A percentile compares a stretch with the other conserved stretches of the same genome.
Evolutionary conservation across 2,329 filamentous ascomycete genomes (phyloP).

Genomic region (Neopestalotiopsis rosae): DNA sequence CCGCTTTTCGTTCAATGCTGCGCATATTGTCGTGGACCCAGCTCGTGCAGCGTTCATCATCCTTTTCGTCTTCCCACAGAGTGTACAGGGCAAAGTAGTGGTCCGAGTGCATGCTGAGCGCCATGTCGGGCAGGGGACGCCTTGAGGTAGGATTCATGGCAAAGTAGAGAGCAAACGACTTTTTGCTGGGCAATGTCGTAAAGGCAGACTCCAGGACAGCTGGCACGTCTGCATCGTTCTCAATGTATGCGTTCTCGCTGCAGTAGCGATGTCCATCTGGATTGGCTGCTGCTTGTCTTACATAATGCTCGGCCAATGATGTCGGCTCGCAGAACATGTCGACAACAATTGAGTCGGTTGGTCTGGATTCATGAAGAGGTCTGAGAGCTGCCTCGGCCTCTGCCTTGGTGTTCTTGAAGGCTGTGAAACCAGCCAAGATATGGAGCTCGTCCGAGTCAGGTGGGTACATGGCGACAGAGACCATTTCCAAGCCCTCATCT

Average conservation of each 20-base stretch:
- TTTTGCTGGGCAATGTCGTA: slow-evolving; percentile 49
- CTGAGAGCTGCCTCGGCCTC: slow-evolving; percentile 42
- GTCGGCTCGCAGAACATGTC: slow-evolving; percentile 47
- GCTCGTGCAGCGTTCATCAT: slow-evolving; percentile 47
- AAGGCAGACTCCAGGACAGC: slow-evolving; percentile 51
- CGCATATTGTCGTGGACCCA: slow-evolving; percentile 52
- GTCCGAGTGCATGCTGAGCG: slow-evolving; percentile 58
- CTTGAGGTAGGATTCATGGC: slow-evolving; percentile 54
- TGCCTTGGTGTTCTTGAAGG: slow-evolving; percentile 44
- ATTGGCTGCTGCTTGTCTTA: slow-evolving; percentile 49
- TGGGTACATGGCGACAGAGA: slow-evolving; percentile 39
- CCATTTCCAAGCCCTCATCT: slow-evolving; percentile 46
- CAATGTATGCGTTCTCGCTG: slow-evolving; percentile 56
- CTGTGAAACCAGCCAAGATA: slow-evolving; percentile 44
- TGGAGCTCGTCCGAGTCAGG: slow-evolving; percentile 34
- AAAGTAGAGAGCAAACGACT: slow-evolving; percentile 55
- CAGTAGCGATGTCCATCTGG: slow-evolving; percentile 54
- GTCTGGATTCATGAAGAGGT: slow-evolving; percentile 42
- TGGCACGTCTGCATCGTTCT: slow-evolving; percentile 51
- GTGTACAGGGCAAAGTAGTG: slow-evolving; percentile 62
- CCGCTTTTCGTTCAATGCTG: slow-evolving; percentile 44
- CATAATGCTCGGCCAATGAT: slow-evolving; percentile 46
- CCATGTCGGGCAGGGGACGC: slow-evolving; percentile 53
- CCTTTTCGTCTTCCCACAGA: slow-evolving; percentile 51
- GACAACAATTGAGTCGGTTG: slow-evolving; percentile 40